Evolutionary conservation across 306 rosid genomes (phyloP), one percentile per base, ranked within the genome.

Genomic region (Lathyrus oleraceus): DNA sequence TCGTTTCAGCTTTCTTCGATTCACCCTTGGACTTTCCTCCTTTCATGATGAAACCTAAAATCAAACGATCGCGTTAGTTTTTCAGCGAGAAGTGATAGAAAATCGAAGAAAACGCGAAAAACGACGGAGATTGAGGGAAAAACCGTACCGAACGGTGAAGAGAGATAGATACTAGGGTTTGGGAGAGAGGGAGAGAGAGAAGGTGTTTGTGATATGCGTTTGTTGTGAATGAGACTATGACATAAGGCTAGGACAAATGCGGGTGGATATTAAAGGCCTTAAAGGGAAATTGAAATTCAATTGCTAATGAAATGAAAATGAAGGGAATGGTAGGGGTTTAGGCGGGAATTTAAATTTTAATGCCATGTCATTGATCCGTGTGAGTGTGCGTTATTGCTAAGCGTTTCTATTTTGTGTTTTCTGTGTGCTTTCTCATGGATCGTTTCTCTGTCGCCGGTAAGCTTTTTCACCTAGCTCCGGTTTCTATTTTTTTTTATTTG

Each of bases 301-400:
- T 84, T 90, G 88, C 83, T 65, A 68, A 73, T 68, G 79, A 85
- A 90, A 90, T 90, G 90, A 86, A 86, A 75, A 49, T 61, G 40
- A 35, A 67, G 7, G 8, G 28, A 13, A 61, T 23, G 3, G 27
- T 36, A 69, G 81, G 88, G 93, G 91, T 88, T 90, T 86, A 79
- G 96, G 96, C 91, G 95, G 91, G 97, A 86, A 81, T 83, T 83
- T 76, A 81, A 86, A 84, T 71, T 71, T 87, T 86, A 39, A 71
- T 83, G 95, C 92, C 97, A 90, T 40, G 85, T 88, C 90, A 83
- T 11, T 53, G 64, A 89, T 89, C 86, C 85, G 72, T 67, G 90
- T 88, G 86, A 78, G 59, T 73, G 84, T 79, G 84, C 84, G 76
- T 78, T 2, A 8, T 62, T 75, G 60, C 43, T 56, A 70, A 69